A percentile compares a stretch with the other conserved stretches of the same genome.
Evolutionary conservation across 371 early-diverging fungal genomes (phyloP).

Genomic region (Circinella minor): DNA sequence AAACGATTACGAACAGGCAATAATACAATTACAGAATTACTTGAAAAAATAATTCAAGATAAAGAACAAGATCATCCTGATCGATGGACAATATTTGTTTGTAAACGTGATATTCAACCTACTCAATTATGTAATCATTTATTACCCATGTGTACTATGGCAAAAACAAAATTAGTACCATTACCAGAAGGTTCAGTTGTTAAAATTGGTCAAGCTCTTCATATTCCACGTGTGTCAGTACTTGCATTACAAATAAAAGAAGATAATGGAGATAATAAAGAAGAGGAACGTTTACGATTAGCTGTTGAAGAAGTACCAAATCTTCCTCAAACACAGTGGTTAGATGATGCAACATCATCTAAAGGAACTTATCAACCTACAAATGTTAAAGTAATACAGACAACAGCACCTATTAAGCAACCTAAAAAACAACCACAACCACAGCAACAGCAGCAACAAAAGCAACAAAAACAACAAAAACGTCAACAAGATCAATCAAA

Average conservation of each 20-base stretch:
- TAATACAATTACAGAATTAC: conserved; percentile 34
- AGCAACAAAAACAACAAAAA: neutral
- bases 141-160: conserved; percentile 38
- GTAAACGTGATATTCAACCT: conserved; percentile 44
- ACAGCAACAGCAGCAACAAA: neutral
- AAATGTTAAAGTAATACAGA: conserved; percentile 32
- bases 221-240: conserved; percentile 24
- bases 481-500: neutral
- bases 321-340: conserved; percentile 35
- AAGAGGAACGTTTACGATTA: conserved; percentile 35
- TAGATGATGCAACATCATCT: conserved; percentile 13
- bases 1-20: conserved; percentile 31
- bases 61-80: neutral
- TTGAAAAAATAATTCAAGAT: conserved; percentile 28
- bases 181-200: conserved; percentile 36
- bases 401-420: conserved; percentile 29
- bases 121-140: conserved; percentile 38
- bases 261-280: conserved; percentile 18
- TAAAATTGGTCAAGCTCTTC: conserved; percentile 26
- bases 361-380: conserved; percentile 15
- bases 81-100: conserved; percentile 32
- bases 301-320: conserved; percentile 24
- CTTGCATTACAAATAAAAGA: conserved; percentile 29
- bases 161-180: conserved; percentile 27
- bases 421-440: conserved; percentile 7